These are phyloP conservation scores for Penicillium angulare DNA, from an alignment of 495 filamentous ascomycete species.

Conservation along the genomic window DNA sequence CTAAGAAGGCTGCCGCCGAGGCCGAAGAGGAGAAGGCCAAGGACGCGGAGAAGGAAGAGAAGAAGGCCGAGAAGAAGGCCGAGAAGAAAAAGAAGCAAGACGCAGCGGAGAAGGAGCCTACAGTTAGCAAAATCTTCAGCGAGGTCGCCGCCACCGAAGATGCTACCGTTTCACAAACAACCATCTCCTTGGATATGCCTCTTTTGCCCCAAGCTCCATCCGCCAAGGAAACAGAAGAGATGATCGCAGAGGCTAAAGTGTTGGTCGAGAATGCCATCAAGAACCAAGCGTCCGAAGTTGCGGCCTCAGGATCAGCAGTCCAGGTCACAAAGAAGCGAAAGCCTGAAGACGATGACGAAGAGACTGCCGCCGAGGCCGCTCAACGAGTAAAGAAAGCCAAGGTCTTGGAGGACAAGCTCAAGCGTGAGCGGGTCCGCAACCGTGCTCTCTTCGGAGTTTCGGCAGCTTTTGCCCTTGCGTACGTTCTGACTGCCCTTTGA, in stretches of 20 bases:
- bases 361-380: conserved; percentile 44
- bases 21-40: conserved; percentile 34
- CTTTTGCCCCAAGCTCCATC: conserved; percentile 65
- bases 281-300: conserved; percentile 40
- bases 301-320: conserved; percentile 37
- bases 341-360: conserved; percentile 61
- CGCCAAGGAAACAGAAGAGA: conserved; percentile 69
- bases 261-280: conserved; percentile 84
- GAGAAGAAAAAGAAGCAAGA: conserved; percentile 23
- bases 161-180: conserved; percentile 67
- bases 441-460: conserved; percentile 81
- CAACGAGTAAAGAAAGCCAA: conserved; percentile 70
- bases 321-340: conserved; percentile 73
- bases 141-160: conserved; percentile 43
- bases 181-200: conserved; percentile 77
- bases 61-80: conserved; percentile 44
- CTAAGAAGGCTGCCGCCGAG: conserved; percentile 33
- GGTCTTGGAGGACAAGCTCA: conserved; percentile 70
- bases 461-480: conserved; percentile 86
- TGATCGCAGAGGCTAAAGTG: conserved; percentile 81
- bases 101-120: conserved; percentile 30
- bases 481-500: conserved; percentile 38
- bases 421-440: conserved; percentile 78
- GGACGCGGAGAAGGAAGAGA: conserved; percentile 18
- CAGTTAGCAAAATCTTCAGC: conserved; percentile 2